phyloP scores from a whole-genome alignment of 352 stramenopile genomes.

The Pythium scleroteichum region DNA sequence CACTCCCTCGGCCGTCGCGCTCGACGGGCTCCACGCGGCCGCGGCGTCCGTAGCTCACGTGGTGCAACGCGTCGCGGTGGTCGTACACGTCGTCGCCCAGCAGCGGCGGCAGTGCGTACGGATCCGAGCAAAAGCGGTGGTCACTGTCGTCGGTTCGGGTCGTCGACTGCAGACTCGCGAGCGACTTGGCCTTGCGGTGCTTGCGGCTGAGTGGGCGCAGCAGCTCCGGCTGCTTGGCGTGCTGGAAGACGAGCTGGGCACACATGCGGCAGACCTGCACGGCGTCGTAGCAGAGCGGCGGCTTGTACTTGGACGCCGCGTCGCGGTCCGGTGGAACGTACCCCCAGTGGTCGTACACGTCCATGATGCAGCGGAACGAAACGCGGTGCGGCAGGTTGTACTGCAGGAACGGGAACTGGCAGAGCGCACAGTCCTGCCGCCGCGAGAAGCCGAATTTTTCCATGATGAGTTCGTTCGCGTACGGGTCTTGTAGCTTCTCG shows the following conservation, averaged over 20 bases:
- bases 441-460: slow-evolving; percentile 66
- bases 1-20: slow-evolving; percentile 20
- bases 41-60: slow-evolving; percentile 10
- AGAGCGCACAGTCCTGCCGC: slow-evolving; percentile 64
- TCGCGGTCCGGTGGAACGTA: slow-evolving; percentile 51
- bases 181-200: slow-evolving; percentile 23
- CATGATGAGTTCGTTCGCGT: slow-evolving; percentile 49
- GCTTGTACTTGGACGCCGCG: slow-evolving; percentile 49
- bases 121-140: slow-evolving; percentile 47
- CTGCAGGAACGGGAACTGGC: slow-evolving; percentile 50
- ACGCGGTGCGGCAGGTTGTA: slow-evolving; percentile 69
- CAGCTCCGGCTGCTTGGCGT: slow-evolving; percentile 35
- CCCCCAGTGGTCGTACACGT: slow-evolving; percentile 60
- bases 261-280: slow-evolving; percentile 77
- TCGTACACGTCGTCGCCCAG: slow-evolving; percentile 45
- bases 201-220: slow-evolving; percentile 23
- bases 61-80: slow-evolving; percentile 24
- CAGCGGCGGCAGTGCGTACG: slow-evolving; percentile 68
- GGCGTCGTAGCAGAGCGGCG: slow-evolving; percentile 71
- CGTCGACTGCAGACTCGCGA: slow-evolving; percentile 5
- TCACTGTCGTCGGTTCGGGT: not conserved
- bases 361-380: slow-evolving; percentile 80
- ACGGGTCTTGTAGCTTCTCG: slow-evolving; percentile 37
- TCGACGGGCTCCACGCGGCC: slow-evolving; percentile 15
- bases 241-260: slow-evolving; percentile 62